phyloP scores from a whole-genome alignment of 2,329 filamentous ascomycete species.

The Xylariaceae sp. region DNA sequence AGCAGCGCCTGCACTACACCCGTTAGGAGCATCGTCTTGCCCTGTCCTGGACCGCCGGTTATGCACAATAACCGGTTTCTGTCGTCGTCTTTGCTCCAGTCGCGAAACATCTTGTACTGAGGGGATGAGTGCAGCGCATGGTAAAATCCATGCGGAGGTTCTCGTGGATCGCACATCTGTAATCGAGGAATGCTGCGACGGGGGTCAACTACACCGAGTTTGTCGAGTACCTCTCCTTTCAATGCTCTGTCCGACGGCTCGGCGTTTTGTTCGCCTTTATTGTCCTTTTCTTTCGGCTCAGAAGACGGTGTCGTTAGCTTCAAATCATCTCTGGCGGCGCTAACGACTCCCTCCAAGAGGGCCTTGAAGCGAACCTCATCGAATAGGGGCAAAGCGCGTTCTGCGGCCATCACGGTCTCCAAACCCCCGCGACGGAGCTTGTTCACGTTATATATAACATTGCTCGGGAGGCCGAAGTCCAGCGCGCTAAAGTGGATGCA shows the following conservation, averaged over 20 bases:
- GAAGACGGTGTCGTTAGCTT: not conserved
- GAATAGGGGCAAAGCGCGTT: not conserved
- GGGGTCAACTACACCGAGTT: not conserved
- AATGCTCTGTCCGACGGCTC: not conserved
- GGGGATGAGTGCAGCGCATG: not conserved
- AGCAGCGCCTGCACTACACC: not conserved
- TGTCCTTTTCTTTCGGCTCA: not conserved
- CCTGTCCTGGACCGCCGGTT: not conserved
- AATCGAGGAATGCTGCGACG: not conserved
- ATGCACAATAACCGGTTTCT: not conserved
- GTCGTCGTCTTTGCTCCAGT: not conserved
- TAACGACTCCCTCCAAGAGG: not conserved
- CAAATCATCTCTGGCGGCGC: not conserved
- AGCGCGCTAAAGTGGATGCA: not conserved
- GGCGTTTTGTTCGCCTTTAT: not conserved
- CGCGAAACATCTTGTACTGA: not conserved
- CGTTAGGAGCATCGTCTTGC: slow-evolving; percentile 1
- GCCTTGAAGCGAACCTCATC: not conserved
- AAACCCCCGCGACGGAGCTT: not conserved
- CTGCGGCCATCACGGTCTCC: not conserved
- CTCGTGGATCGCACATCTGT: not conserved
- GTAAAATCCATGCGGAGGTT: not conserved
- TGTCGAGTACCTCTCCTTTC: not conserved
- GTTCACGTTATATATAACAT: not conserved
- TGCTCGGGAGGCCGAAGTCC: not conserved